phyloP scores from a whole-genome alignment of 2,329 filamentous ascomycete genomes.

The Cucurbitaria berberidis region DNA sequence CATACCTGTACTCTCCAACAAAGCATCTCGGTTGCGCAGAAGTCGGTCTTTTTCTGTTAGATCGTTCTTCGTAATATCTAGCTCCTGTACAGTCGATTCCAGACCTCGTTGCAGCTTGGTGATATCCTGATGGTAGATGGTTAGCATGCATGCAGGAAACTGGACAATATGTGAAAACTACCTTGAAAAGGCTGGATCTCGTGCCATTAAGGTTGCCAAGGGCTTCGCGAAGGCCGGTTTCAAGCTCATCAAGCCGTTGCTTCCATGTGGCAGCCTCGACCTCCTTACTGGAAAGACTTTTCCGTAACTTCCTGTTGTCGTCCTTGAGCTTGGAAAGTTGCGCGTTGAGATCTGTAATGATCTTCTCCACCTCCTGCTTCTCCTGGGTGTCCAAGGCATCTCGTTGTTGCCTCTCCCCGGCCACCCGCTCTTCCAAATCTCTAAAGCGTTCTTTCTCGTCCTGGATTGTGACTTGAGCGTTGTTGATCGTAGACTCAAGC shows the following conservation, averaged over 20 bases:
- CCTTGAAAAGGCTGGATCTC: constrained; percentile 81
- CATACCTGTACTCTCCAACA: constrained; percentile 86
- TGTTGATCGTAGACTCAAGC: constrained; percentile 81
- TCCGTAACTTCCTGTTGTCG: constrained; percentile 80
- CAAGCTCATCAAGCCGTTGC: constrained; percentile 85
- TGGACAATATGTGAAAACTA: constrained; percentile 42
- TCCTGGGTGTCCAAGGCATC: constrained; percentile 86
- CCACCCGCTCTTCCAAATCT: constrained; percentile 67
- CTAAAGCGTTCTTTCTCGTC: constrained; percentile 77
- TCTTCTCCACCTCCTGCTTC: constrained; percentile 93
- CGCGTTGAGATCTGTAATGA: constrained; percentile 89
- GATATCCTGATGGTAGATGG: constrained; percentile 65
- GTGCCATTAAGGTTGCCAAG: constrained; percentile 88
- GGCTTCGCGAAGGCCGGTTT: constrained; percentile 84
- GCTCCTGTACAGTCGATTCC: constrained; percentile 80
- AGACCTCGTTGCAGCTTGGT: constrained; percentile 87
- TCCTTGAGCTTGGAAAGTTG: constrained; percentile 84
- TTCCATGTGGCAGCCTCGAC: constrained; percentile 91
- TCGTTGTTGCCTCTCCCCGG: constrained; percentile 81
- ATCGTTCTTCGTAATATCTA: constrained; percentile 77
- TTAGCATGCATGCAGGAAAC: constrained; percentile 21
- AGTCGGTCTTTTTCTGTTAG: constrained; percentile 89
- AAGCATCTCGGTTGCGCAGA: constrained; percentile 84
- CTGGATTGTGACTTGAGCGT: constrained; percentile 77
- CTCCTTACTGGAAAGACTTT: constrained; percentile 81